These are phyloP conservation scores for Aspergillus vadensis DNA, from an alignment of 2,329 filamentous ascomycete genomes.

Conservation along the genomic window DNA sequence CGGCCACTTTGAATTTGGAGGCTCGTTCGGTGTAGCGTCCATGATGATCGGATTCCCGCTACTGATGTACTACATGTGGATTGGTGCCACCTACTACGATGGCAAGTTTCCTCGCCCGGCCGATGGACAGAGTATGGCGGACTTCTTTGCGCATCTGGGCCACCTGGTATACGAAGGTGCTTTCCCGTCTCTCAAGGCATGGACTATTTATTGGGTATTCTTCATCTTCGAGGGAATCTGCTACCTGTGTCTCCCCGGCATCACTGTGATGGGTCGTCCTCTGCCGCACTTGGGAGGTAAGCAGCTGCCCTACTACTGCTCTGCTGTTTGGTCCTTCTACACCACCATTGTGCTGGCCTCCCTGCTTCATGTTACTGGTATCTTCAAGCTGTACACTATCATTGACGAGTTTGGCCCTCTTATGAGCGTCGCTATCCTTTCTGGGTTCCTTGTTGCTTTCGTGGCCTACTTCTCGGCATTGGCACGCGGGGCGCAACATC, in stretches of 20 bases:
- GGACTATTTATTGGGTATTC: constrained; percentile 94
- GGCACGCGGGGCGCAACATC: constrained; percentile 77
- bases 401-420: constrained; percentile 94
- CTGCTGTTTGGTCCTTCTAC: constrained; percentile 84
- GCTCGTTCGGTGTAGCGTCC: constrained; percentile 71
- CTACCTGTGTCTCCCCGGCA: constrained; percentile 84
- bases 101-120: constrained; percentile 73
- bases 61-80: constrained; percentile 99
- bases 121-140: constrained; percentile 64
- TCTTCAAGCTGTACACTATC: constrained; percentile 88
- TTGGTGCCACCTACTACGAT: constrained; percentile 89
- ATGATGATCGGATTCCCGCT: constrained; percentile 95
- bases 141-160: constrained; percentile 73
- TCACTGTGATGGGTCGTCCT: constrained; percentile 85
- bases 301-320: constrained; percentile 94
- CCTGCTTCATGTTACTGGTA: constrained; percentile 75
- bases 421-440: constrained; percentile 89
- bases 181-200: constrained; percentile 79
- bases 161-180: constrained; percentile 78
- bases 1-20: constrained; percentile 78
- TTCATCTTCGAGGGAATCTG: constrained; percentile 79
- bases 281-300: constrained; percentile 79
- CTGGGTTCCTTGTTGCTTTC: constrained; percentile 80
- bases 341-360: constrained; percentile 72
- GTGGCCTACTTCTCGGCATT: constrained; percentile 85